Evolutionary conservation across 2,329 filamentous ascomycete genomes (phyloP).

Genomic region (Hymenoscyphus linearis): DNA sequence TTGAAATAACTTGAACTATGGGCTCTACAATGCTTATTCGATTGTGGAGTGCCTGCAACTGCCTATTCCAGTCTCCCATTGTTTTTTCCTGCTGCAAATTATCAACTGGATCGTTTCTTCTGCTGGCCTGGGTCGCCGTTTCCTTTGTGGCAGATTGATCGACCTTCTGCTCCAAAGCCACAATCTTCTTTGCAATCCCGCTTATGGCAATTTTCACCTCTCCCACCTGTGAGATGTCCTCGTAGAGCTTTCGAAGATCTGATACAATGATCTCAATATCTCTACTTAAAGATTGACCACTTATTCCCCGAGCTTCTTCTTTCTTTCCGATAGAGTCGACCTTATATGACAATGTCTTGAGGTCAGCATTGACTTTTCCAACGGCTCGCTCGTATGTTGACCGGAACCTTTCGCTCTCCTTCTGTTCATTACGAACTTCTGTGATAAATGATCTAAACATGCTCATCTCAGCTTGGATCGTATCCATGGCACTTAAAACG

Average conservation of each 20-base stretch:
- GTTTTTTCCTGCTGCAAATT: neutral
- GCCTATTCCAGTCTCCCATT: neutral
- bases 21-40: neutral
- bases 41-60: neutral
- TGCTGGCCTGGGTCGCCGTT: neutral
- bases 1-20: neutral
- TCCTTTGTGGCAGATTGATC: neutral
- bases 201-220: slow-evolving; percentile 22
- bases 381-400: slow-evolving; percentile 11
- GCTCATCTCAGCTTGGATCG: slow-evolving; percentile 28
- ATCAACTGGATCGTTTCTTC: neutral
- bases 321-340: slow-evolving; percentile 3
- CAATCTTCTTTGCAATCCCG: neutral
- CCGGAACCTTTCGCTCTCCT: slow-evolving; percentile 8
- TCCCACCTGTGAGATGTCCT: slow-evolving; percentile 26
- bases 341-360: slow-evolving; percentile 9
- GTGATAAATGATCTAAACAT: slow-evolving; percentile 29
- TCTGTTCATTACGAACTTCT: slow-evolving; percentile 25
- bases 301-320: slow-evolving; percentile 3
- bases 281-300: slow-evolving; percentile 11
- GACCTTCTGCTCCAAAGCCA: neutral
- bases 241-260: slow-evolving; percentile 18
- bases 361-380: slow-evolving; percentile 6
- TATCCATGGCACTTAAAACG: slow-evolving; percentile 22
- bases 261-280: slow-evolving; percentile 20